Percentiles rank a stretch among this genome's conserved stretches.
Conservation (phyloP, 208 protist genomes). For the Trypanosoma scelopori region DNA sequence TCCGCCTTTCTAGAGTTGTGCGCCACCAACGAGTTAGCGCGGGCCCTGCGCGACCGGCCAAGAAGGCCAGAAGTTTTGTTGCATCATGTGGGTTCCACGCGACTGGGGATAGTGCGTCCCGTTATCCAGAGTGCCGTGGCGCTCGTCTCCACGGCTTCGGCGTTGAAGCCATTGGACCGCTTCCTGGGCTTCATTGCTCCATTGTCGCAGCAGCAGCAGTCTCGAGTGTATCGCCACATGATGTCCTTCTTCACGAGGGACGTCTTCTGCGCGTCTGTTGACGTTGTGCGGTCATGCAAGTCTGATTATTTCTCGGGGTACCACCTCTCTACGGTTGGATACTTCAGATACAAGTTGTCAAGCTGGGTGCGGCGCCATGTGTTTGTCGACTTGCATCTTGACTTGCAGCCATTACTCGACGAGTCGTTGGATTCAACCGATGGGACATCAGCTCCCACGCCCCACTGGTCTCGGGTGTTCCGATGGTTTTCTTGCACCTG, state of each 20-base stretch:
- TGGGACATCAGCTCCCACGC: neutral
- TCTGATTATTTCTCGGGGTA: slow-evolving; percentile 59
- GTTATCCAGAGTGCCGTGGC: slow-evolving; percentile 38
- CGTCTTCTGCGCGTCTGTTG: slow-evolving; percentile 50
- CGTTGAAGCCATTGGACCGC: slow-evolving; percentile 23
- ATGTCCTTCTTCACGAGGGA: slow-evolving; percentile 37
- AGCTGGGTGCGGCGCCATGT: slow-evolving; percentile 63
- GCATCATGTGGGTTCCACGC: slow-evolving; percentile 7
- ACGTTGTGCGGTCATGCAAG: slow-evolving; percentile 32
- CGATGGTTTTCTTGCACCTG: slow-evolving; percentile 59
- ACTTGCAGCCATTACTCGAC: slow-evolving; percentile 38
- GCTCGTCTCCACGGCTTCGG: slow-evolving; percentile 31
- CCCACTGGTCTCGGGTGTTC: slow-evolving; percentile 50
- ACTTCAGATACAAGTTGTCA: slow-evolving; percentile 52
- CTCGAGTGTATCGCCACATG: slow-evolving; percentile 29
- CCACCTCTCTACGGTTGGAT: slow-evolving; percentile 48
- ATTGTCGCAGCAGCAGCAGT: slow-evolving; percentile 22
- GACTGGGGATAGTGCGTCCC: slow-evolving; percentile 52
- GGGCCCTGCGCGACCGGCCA: slow-evolving; percentile 31
- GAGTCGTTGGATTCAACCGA: neutral
- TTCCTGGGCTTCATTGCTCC: slow-evolving; percentile 20
- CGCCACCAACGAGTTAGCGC: slow-evolving; percentile 43
- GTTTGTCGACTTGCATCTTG: slow-evolving; percentile 40
- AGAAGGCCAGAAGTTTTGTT: slow-evolving; percentile 50
- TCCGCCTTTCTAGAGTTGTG: slow-evolving; percentile 42